These are phyloP conservation scores for Benincasa hispida DNA, from an alignment of 306 rosid species.

Conservation along the genomic window DNA sequence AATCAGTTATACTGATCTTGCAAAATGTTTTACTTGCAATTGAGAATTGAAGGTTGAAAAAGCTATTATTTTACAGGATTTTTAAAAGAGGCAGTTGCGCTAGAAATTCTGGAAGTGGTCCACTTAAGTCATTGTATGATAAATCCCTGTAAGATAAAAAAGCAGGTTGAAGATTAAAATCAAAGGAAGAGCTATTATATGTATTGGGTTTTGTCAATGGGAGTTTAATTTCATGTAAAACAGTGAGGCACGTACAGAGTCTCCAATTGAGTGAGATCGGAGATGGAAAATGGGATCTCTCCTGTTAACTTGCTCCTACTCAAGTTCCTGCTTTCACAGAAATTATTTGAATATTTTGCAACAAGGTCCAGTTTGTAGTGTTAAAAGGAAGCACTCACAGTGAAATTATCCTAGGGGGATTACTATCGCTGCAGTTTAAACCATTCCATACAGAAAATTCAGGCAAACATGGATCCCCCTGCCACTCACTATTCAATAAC, in stretches of 20 bases:
- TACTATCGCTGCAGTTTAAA: slow-evolving; percentile 9
- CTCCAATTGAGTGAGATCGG: slow-evolving; percentile 23
- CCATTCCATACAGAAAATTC: slow-evolving; percentile 9
- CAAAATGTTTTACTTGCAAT: background rate
- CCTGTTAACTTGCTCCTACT: slow-evolving; percentile 21
- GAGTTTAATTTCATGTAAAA: background rate
- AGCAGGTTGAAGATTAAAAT: background rate
- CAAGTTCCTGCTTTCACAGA: background rate
- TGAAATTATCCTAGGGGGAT: slow-evolving; percentile 13
- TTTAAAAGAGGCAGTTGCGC: slow-evolving; percentile 10
- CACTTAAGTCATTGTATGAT: slow-evolving; percentile 29
- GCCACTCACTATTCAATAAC: slow-evolving; percentile 6
- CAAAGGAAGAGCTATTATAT: background rate
- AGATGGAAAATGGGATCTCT: slow-evolving; percentile 15
- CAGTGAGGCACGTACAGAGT: slow-evolving; percentile 22
- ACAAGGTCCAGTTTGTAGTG: too few species aligned
- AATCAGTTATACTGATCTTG: background rate
- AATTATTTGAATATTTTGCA: too few species aligned
- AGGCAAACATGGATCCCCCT: slow-evolving; percentile 23
- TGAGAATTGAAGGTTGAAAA: background rate
- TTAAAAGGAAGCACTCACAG: slow-evolving; percentile 45
- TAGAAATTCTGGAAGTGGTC: slow-evolving; percentile 20
- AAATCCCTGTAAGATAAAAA: slow-evolving; percentile 18
- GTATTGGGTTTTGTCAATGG: background rate
- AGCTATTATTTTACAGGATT: slow-evolving; percentile 19